Evolutionary conservation across 805 yeast species (phyloP).

Genomic region (Saccharomycodes ludwigii): DNA sequence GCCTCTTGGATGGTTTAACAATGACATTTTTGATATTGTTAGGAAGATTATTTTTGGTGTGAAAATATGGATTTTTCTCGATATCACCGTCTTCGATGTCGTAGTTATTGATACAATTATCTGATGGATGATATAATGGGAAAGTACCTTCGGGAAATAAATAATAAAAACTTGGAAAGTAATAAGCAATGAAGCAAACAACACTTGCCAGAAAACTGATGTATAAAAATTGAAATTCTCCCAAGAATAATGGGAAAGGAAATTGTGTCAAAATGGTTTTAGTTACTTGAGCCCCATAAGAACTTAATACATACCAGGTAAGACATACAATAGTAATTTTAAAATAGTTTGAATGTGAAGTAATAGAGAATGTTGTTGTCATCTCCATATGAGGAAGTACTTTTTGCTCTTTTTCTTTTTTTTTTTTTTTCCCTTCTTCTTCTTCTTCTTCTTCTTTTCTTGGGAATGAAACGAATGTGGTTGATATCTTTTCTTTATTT

Average conservation of each 20-base stretch:
- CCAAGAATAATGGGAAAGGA: conserved; percentile 49
- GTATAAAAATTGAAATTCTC: conserved; percentile 49
- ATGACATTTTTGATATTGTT: too few species aligned
- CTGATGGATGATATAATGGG: conserved; percentile 25
- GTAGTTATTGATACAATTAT: conserved; percentile 12
- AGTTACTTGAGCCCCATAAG: conserved; percentile 54
- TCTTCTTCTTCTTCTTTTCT: too few species aligned
- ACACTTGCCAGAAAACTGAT: conserved; percentile 32
- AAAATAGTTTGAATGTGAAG: conserved; percentile 2
- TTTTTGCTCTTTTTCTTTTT: too few species aligned
- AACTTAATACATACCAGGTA: conserved; percentile 50
- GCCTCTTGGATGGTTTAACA: conserved; percentile 24
- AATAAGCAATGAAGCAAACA: conserved; percentile 26
- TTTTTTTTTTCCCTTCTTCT: too few species aligned
- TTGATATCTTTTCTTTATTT: too few species aligned
- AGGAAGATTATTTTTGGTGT: too few species aligned
- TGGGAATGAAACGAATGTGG: too few species aligned
- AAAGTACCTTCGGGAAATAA: conserved; percentile 44
- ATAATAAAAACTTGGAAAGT: conserved; percentile 19
- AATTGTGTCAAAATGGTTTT: conserved; percentile 41
- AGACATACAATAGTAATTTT: conserved; percentile 33
- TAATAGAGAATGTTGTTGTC: too few species aligned
- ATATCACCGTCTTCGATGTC: conserved; percentile 10
- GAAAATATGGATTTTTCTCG: too few species aligned
- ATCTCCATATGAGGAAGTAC: too few species aligned